phyloP scores from a whole-genome alignment of 2,329 filamentous ascomycete genomes.

The Colletotrichum eleusines region DNA sequence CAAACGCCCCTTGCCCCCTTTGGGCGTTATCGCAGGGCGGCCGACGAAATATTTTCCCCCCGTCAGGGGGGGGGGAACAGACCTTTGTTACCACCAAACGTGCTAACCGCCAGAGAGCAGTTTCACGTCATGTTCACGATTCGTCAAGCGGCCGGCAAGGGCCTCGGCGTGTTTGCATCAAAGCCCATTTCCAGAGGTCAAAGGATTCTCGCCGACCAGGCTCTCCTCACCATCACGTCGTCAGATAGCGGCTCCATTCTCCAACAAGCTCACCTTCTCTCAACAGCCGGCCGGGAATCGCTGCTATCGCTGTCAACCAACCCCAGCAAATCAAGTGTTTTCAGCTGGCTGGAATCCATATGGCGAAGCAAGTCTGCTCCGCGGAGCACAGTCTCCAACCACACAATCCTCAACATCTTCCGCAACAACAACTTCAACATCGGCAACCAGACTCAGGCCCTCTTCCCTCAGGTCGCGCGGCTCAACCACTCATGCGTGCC shows the following conservation, averaged over 20 bases:
- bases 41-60: slow-evolving; percentile 16
- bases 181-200: slow-evolving; percentile 19
- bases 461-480: slow-evolving; percentile 34
- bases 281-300: slow-evolving; percentile 9
- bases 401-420: slow-evolving; percentile 40
- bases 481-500: slow-evolving; percentile 39
- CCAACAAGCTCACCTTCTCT: slow-evolving; percentile 17
- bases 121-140: slow-evolving; percentile 21
- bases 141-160: slow-evolving; percentile 34
- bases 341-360: slow-evolving; percentile 36
- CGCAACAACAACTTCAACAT: slow-evolving; percentile 40
- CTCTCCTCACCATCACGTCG: slow-evolving; percentile 32
- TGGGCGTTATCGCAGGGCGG: slow-evolving; percentile 12
- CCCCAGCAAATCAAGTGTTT: slow-evolving; percentile 24
- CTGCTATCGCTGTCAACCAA: slow-evolving; percentile 31
- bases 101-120: neutral
- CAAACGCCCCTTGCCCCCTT: slow-evolving; percentile 27
- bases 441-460: slow-evolving; percentile 17
- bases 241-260: slow-evolving; percentile 28
- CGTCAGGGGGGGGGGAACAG: neutral
- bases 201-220: slow-evolving; percentile 34
- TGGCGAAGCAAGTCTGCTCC: slow-evolving; percentile 33
- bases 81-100: neutral
- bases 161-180: slow-evolving; percentile 36
- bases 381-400: slow-evolving; percentile 19